Conservation (phyloP, 331 rosid species). For the Rhamnella rubrinervis region DNA sequence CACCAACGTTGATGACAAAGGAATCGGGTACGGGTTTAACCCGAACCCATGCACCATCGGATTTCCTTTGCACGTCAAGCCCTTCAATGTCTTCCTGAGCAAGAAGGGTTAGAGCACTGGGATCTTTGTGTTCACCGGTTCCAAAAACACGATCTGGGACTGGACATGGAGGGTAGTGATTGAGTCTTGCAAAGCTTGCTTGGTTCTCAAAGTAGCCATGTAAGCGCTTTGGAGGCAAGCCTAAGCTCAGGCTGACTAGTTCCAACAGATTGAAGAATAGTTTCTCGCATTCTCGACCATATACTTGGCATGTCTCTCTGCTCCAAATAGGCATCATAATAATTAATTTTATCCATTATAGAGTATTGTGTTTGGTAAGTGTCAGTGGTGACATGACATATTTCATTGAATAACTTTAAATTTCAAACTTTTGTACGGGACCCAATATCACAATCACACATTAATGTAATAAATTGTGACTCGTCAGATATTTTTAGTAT, state of each 20-base stretch:
- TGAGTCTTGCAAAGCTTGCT: slow-evolving; percentile 14
- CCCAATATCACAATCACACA: too few species aligned
- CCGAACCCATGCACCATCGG: slow-evolving; percentile 6
- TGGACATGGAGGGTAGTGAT: slow-evolving; percentile 10
- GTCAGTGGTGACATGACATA: too few species aligned
- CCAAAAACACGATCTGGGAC: slow-evolving; percentile 5
- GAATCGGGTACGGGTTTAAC: slow-evolving; percentile 11
- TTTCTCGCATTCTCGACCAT: slow-evolving; percentile 1
- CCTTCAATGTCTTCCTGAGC: slow-evolving; percentile 15
- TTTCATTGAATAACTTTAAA: too few species aligned
- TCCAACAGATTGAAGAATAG: slow-evolving; percentile 5
- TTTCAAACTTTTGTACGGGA: too few species aligned
- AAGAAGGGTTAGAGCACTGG: slow-evolving; percentile 5
- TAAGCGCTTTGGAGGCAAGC: neutral
- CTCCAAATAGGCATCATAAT: too few species aligned
- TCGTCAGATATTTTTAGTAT: too few species aligned
- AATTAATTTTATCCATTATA: too few species aligned
- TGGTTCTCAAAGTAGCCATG: slow-evolving; percentile 11
- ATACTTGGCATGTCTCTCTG: slow-evolving; percentile 6
- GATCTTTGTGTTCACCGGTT: slow-evolving; percentile 9
- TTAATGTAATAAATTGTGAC: too few species aligned
- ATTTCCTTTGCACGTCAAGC: slow-evolving; percentile 6
- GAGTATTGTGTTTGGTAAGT: too few species aligned
- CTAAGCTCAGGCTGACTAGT: slow-evolving; percentile 3
- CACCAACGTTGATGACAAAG: slow-evolving; percentile 7